Conservation (phyloP, 257 asterid genomes). For the Cinchona pubescens region DNA sequence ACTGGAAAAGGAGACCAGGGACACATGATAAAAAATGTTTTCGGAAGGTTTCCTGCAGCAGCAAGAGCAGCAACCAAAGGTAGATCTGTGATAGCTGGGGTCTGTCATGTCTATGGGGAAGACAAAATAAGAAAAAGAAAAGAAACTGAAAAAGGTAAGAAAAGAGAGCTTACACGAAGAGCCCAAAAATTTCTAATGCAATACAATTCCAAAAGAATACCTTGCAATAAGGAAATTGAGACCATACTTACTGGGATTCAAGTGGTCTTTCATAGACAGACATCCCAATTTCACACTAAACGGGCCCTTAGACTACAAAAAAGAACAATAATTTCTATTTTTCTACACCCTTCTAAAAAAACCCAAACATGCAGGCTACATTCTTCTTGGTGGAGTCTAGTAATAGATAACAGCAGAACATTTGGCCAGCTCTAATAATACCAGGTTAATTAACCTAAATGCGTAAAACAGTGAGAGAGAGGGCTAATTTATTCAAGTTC, state of each 20-base stretch:
- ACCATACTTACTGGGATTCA: neutral
- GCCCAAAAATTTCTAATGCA: neutral
- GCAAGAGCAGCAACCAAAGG: no score
- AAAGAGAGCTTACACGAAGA: no score
- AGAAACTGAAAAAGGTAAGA: no score
- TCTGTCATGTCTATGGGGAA: neutral
- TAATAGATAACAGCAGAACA: neutral
- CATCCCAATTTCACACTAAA: neutral
- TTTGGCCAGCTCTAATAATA: neutral
- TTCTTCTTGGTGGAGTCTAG: neutral
- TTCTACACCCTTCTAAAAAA: neutral
- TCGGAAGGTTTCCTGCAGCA: no score
- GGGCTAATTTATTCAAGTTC: no score
- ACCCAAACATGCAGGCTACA: neutral
- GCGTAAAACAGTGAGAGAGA: neutral
- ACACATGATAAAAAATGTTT: neutral
- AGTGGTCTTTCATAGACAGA: neutral
- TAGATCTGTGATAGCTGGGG: neutral
- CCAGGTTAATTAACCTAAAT: neutral
- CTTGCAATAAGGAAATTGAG: neutral
- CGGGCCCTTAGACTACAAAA: neutral
- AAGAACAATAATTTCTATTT: neutral
- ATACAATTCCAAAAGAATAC: neutral
- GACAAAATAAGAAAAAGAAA: no score
- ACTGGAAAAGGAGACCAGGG: neutral